Conservation (phyloP, 2,329 filamentous ascomycete genomes). For the Aspergillus aculeatus region DNA sequence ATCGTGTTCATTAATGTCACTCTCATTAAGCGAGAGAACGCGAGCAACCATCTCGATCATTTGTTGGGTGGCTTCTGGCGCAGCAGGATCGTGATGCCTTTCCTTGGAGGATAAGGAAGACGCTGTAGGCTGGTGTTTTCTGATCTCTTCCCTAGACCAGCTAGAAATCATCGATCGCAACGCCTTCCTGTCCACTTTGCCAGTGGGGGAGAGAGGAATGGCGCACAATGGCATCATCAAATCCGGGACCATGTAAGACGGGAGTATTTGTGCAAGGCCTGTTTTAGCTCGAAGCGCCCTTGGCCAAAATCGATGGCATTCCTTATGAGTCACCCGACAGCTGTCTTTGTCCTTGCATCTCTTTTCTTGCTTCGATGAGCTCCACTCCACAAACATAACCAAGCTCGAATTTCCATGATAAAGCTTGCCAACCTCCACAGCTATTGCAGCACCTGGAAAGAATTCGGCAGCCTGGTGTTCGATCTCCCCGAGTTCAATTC, state of each 20-base stretch:
- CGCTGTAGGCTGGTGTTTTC: not conserved
- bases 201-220: constrained; percentile 4
- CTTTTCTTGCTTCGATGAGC: too few relatives aligned
- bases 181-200: constrained; percentile 6
- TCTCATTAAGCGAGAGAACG: not conserved
- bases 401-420: too few relatives aligned
- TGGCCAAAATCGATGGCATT: not conserved
- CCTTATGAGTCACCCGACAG: too few relatives aligned
- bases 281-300: not conserved
- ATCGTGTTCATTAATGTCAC: constrained; percentile 13
- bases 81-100: too few relatives aligned
- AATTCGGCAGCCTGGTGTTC: not conserved
- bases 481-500: constrained; percentile 30
- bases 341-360: too few relatives aligned
- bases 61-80: too few relatives aligned
- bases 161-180: constrained; percentile 1
- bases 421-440: too few relatives aligned
- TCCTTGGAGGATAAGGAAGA: too few relatives aligned
- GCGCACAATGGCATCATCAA: constrained; percentile 5
- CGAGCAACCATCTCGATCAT: not conserved
- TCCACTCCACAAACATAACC: too few relatives aligned
- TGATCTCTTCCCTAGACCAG: not conserved
- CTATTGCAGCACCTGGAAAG: too few relatives aligned
- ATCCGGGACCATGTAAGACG: constrained; percentile 10
- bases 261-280: not conserved